Evolutionary conservation across 441 rosid species (phyloP).

Genomic region (Iberis amara): DNA sequence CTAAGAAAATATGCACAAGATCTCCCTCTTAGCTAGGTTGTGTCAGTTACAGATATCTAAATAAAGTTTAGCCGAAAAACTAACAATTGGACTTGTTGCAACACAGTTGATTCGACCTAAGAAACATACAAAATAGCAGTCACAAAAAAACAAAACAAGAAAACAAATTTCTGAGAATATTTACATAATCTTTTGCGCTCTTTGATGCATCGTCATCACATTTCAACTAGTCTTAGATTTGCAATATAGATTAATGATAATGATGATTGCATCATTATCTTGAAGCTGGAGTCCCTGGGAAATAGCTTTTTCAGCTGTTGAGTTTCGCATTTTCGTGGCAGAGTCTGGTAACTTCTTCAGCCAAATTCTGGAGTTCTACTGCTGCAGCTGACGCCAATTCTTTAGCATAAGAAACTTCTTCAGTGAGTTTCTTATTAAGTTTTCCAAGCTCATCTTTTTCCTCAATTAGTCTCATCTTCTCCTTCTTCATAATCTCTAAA

Average conservation of each 20-base stretch:
- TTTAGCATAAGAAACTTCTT: constrained; percentile 89
- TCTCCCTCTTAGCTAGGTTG: not conserved
- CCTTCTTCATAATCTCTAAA: constrained; percentile 77
- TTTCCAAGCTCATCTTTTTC: constrained; percentile 71
- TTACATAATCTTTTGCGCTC: constrained; percentile 18
- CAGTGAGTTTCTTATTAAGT: constrained; percentile 56
- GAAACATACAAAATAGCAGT: constrained; percentile 16
- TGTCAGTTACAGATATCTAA: not conserved
- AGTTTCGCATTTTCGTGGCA: constrained; percentile 79
- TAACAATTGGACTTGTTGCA: constrained; percentile 7
- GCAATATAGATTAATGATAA: constrained; percentile 1
- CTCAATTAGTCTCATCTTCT: constrained; percentile 50
- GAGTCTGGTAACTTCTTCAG: constrained; percentile 86
- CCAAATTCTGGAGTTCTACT: constrained; percentile 79
- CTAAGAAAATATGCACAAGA: not conserved
- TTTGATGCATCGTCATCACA: constrained; percentile 4
- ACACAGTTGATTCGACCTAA: constrained; percentile 1
- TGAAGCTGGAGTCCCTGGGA: constrained; percentile 17
- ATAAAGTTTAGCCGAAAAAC: constrained; percentile 4
- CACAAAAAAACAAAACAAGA: constrained; percentile 1
- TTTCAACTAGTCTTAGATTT: constrained; percentile 16
- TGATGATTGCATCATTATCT: constrained; percentile 20
- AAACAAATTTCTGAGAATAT: constrained; percentile 21
- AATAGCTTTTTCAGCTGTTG: constrained; percentile 24
- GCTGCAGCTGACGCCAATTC: constrained; percentile 93